Evolutionary conservation across 176 grass and related monocot genomes (phyloP), one percentile per base, ranked within the genome.

Genomic region (Pharus latifolius): DNA sequence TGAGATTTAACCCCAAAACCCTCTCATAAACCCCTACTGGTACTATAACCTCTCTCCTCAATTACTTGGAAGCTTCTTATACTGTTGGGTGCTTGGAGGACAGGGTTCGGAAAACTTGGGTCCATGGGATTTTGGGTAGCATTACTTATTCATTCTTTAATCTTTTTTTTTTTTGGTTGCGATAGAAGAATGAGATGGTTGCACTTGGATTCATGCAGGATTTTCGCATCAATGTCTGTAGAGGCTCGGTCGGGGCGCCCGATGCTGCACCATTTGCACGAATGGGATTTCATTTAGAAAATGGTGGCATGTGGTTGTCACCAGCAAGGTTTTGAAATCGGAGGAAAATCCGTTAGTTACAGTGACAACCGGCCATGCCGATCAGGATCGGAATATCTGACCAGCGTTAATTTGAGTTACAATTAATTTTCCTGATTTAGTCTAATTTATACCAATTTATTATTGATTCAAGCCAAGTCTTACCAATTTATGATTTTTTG

Each of bases 181-280:
- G 80, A 48, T 74, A 38, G 75, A 67, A 35, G 74, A 81, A 89
- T 64, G 86, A 75, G 78, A 68, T 80, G 70, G 80, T 26, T 42
- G 46, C 91, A 77, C 91, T 48, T 78, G 64, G 34, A 86, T 40
- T 72, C 64, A 90, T 78, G 91, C 91, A 83, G 91, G 61, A 89
- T 89, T 94, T 81, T 77, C 85, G 91, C 91, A 87, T 89, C 86
- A 89, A 84, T 94, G 91, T 94, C 83, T 90, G 79, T 80, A 78
- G 80, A 79, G 50, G 76, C 51, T 58, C 55, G 48, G 40, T 19
- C 69, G 56, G 58, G 31, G 41, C 25, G 40, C 64, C 77, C 83
- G 19, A 80, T 49, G 77, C 56, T 63, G 49, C 77, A 74, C 60
- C 42, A 6, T 49, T 54, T 60, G 68, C 40, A 83, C 75, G 85